Conservation (phyloP, 305 asterid genomes). For the Fraxinus xanthoxyloides region DNA sequence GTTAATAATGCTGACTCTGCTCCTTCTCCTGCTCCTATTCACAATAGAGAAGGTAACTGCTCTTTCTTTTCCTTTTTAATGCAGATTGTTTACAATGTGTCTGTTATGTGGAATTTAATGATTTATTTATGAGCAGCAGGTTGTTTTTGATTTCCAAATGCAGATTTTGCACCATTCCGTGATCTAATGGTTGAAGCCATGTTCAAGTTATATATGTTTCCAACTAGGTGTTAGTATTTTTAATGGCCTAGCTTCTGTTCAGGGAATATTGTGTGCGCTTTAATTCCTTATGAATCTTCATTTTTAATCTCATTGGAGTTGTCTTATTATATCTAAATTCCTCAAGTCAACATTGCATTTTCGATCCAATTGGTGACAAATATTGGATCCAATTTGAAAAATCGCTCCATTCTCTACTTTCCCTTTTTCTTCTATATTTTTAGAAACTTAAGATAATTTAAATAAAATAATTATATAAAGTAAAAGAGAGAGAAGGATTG, state of each 20-base stretch:
- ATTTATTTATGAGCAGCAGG: constrained; percentile 2
- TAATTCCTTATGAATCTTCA: background rate
- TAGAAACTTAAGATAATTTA: background rate
- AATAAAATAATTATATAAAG: background rate
- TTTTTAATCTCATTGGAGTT: background rate
- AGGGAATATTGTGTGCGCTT: background rate
- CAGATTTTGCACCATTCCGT: background rate
- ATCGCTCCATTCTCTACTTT: background rate
- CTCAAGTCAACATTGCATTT: background rate
- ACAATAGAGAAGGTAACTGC: constrained; percentile 53
- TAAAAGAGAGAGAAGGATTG: background rate
- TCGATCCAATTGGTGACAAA: background rate
- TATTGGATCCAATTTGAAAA: background rate
- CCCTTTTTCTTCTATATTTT: background rate
- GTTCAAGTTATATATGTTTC: background rate
- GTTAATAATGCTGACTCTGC: constrained; percentile 35
- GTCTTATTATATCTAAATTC: background rate
- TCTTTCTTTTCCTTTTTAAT: constrained; percentile 14
- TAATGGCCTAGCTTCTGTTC: background rate
- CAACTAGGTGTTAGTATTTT: background rate
- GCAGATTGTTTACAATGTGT: background rate
- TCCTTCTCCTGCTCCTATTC: constrained; percentile 47
- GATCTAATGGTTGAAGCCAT: background rate
- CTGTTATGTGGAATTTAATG: background rate
- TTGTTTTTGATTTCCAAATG: background rate